Percentiles rank a stretch among this genome's conserved stretches.
Conservation (phyloP, 2,329 filamentous ascomycete genomes). For the Byssochlamys sp. region DNA sequence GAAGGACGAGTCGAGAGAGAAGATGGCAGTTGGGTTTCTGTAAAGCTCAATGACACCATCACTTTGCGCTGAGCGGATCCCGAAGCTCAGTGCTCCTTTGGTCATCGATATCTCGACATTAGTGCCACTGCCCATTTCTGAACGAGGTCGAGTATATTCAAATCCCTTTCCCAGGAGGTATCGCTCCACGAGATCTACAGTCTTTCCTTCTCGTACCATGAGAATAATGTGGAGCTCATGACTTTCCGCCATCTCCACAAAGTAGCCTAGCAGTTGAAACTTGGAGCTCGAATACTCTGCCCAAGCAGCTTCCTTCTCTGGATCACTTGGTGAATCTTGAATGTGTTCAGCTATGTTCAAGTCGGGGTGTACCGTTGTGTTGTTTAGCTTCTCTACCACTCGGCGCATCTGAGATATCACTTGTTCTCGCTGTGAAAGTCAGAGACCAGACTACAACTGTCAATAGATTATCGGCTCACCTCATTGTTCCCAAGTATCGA, state of each 20-base stretch:
- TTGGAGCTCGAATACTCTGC: conserved; percentile 40
- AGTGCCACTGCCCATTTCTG: conserved; percentile 22
- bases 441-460: not conserved
- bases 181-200: conserved; percentile 31
- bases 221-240: conserved; percentile 33
- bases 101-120: conserved; percentile 27
- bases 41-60: conserved; percentile 22
- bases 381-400: conserved; percentile 29
- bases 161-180: conserved; percentile 36
- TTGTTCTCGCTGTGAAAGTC: conserved; percentile 12
- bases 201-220: conserved; percentile 25
- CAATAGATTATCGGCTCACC: conserved; percentile 13
- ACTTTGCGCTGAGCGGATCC: conserved; percentile 22
- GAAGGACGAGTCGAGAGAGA: conserved; percentile 37
- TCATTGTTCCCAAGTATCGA: conserved; percentile 11
- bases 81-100: conserved; percentile 27
- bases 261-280: conserved; percentile 35
- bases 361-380: conserved; percentile 37
- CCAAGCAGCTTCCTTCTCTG: conserved; percentile 33
- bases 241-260: conserved; percentile 26
- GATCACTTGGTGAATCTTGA: conserved; percentile 22
- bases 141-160: conserved; percentile 17
- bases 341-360: conserved; percentile 33
- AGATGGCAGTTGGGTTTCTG: conserved; percentile 29
- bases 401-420: conserved; percentile 23